A percentile compares a stretch with the other conserved stretches of the same genome.
phyloP scores from a whole-genome alignment of 2,329 filamentous ascomycete species.

The Fusarium lateritium region DNA sequence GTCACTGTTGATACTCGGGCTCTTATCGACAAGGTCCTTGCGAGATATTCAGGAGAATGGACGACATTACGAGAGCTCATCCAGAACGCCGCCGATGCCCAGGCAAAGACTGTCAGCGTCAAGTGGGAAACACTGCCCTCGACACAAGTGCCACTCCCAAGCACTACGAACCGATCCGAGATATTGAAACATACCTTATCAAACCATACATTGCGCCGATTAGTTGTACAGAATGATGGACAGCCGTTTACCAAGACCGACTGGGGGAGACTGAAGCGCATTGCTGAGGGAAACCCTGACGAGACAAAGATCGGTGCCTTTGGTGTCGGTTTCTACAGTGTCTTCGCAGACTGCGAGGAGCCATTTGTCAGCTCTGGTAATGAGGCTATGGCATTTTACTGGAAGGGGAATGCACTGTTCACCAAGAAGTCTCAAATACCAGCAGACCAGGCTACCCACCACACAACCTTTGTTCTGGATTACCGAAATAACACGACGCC shows the following conservation, averaged over 20 bases:
- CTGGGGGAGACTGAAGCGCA: constrained; percentile 93
- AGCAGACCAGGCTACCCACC: constrained; percentile 72
- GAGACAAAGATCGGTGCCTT: constrained; percentile 99
- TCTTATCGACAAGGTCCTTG: constrained; percentile 96
- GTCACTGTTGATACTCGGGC: constrained; percentile 98
- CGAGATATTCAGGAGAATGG: constrained; percentile 97
- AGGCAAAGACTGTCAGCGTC: constrained; percentile 89
- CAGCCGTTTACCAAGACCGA: constrained; percentile 90
- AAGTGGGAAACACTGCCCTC: constrained; percentile 94
- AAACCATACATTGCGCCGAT: constrained; percentile 86
- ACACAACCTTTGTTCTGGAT: constrained; percentile 95
- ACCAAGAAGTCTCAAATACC: constrained; percentile 87
- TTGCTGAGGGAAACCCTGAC: constrained; percentile 98
- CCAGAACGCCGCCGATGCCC: constrained; percentile 98
- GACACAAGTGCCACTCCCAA: constrained; percentile 78
- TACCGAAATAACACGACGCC: constrained; percentile 92
- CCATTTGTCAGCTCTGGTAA: constrained; percentile 95
- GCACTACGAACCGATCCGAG: constrained; percentile 75
- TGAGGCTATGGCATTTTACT: constrained; percentile 98
- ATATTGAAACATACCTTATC: constrained; percentile 86
- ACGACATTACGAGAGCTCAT: constrained; percentile 91
- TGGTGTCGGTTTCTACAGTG: constrained; percentile 98
- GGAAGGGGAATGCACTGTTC: constrained; percentile 98
- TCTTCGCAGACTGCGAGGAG: constrained; percentile 98
- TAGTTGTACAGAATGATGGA: constrained; percentile 95